A percentile compares a stretch with the other conserved stretches of the same genome.
Evolutionary conservation across 1,139 yeast genomes (phyloP).

Genomic region (Pichia kudriavzevii): DNA sequence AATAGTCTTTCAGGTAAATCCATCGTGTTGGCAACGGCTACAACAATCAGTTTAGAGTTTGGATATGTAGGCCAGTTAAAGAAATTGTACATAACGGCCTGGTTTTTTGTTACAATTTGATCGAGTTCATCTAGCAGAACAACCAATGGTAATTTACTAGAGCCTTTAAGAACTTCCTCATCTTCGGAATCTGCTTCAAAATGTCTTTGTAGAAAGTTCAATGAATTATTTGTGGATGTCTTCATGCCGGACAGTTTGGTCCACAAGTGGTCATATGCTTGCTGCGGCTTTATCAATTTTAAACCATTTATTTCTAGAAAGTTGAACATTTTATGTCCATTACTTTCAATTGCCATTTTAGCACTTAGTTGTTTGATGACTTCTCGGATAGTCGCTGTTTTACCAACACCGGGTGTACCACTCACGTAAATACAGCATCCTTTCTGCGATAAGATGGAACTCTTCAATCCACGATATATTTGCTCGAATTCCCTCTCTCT

Average conservation of each 20-base stretch:
- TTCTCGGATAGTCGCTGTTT: constrained; percentile 87
- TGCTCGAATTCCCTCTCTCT: constrained; percentile 82
- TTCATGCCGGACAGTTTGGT: constrained; percentile 58
- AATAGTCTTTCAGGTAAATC: constrained; percentile 87
- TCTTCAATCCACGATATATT: constrained; percentile 62
- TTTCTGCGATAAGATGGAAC: constrained; percentile 61
- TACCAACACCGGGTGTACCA: constrained; percentile 98
- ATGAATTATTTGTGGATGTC: constrained; percentile 59
- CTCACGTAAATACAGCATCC: constrained; percentile 88
- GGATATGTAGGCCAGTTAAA: constrained; percentile 94
- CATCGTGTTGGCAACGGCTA: constrained; percentile 97
- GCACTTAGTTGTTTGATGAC: constrained; percentile 59
- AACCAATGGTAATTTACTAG: constrained; percentile 47
- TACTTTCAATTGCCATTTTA: constrained; percentile 32
- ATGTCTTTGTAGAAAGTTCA: constrained; percentile 45
- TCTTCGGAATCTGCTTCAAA: constrained; percentile 27
- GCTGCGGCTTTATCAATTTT: constrained; percentile 72
- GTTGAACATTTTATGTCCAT: constrained; percentile 52
- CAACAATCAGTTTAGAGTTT: constrained; percentile 71
- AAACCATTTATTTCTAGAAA: constrained; percentile 87
- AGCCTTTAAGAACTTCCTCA: constrained; percentile 4
- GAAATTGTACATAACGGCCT: constrained; percentile 87
- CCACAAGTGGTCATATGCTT: constrained; percentile 84
- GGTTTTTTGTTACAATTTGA: constrained; percentile 79
- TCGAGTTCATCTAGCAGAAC: constrained; percentile 89